Conservation (phyloP, 345 rosid genomes). For the Gossypium mustelinum region DNA sequence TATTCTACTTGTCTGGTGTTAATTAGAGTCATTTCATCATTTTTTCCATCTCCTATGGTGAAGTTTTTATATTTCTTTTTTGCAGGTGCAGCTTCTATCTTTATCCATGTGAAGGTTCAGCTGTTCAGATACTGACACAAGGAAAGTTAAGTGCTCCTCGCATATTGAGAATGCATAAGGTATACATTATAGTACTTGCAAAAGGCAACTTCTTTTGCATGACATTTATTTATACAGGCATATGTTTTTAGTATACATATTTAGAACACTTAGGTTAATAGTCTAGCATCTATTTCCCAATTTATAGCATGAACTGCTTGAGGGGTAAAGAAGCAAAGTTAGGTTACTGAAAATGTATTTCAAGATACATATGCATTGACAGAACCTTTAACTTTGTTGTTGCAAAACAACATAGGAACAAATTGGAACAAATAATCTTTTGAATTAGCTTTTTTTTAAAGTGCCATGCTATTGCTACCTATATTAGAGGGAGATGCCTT, state of each 20-base stretch:
- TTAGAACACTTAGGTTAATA: background rate
- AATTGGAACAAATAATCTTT: background rate
- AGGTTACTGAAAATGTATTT: constrained; percentile 1
- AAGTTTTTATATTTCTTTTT: constrained; percentile 13
- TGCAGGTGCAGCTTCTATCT: constrained; percentile 95
- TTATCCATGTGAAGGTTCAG: constrained; percentile 87
- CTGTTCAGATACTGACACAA: constrained; percentile 78
- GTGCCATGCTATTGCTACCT: background rate
- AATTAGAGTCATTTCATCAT: background rate
- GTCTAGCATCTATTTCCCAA: background rate
- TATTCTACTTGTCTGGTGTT: background rate
- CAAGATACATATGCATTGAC: background rate
- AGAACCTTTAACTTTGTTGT: constrained; percentile 9
- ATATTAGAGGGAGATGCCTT: background rate
- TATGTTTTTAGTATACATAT: background rate
- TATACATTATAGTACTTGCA: constrained; percentile 26
- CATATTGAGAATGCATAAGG: constrained; percentile 96
- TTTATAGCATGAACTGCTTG: background rate
- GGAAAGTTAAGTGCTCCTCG: constrained; percentile 99
- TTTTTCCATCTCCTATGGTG: background rate
- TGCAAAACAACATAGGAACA: background rate
- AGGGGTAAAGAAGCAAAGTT: background rate
- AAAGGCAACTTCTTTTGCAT: constrained; percentile 7
- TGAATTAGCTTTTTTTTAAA: background rate
- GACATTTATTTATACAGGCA: background rate